Evolutionary conservation across 148 eudicot genomes (phyloP), one percentile per base, ranked within the genome.

Genomic region (Fagopyrum esculentum): DNA sequence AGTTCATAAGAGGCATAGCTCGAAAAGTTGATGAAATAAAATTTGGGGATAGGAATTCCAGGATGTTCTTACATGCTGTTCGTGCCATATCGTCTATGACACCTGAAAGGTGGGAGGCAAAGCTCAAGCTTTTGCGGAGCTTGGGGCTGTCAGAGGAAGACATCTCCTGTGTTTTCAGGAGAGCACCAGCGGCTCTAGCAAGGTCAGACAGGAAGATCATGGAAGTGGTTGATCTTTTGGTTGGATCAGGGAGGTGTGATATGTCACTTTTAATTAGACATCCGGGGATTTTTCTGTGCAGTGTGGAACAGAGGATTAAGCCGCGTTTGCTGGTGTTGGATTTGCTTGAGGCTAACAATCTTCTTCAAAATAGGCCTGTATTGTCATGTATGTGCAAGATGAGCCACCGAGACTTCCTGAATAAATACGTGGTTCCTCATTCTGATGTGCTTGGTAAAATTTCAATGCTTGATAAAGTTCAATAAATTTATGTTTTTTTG

Each of bases 1-100:
- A 76, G 69, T 9, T n/a, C 29, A 55, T 82, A 26, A 69, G 17
- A 72, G 77, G 74, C 16, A 76, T 66, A 45, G 74, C 76, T 6
- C 69, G 45, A 75, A 76, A 72, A 74, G 75, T 76, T 51, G 84
- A 82, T 44, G 77, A 79, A 74, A 48, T 82, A 79, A 77, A 75
- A 1, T 69, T 78, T 22, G 66, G 68, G 43, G 15, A 56, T 4
- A 76, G 75, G 69, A 44, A 30, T 9, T 78, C 84, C 16, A 51
- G 54, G 45, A 79, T 69, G 79, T 82, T 47, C 19, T 45, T 79
- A 64, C 75, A 73, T 29, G 82, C 77, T 17, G 54, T 82, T 60
- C 75, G 81, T 45, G 69, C 55, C 3, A 10, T 82, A 45, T 50
- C 79, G 30, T 76, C 84, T 2, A 68, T 82, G 79, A 55, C 7